Evolutionary conservation across 208 protist species (phyloP).

Genomic region (Strigomonas culicis): DNA sequence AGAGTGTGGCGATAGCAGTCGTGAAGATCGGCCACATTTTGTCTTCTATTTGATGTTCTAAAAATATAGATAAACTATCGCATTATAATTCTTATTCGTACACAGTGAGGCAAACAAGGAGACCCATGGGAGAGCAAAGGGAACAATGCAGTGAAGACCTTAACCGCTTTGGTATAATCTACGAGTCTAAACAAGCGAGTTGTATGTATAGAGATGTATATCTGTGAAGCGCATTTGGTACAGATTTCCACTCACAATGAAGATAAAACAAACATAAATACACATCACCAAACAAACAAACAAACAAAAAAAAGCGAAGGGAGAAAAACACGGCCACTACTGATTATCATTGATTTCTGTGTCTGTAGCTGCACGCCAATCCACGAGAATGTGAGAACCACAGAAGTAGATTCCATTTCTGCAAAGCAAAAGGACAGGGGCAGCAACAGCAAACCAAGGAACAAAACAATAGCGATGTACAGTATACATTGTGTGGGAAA

Average conservation of each 20-base stretch:
- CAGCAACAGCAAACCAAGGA: too few species aligned
- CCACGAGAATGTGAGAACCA: too few species aligned
- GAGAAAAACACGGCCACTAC: too few species aligned
- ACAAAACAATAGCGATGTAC: too few species aligned
- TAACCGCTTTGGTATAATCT: too few species aligned
- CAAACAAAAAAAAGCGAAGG: constrained; percentile 16
- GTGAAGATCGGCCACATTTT: not conserved
- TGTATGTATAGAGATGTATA: not conserved
- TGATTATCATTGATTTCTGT: too few species aligned
- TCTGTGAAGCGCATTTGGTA: not conserved
- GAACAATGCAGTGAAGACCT: not conserved
- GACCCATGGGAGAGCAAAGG: not conserved
- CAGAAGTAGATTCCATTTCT: too few species aligned
- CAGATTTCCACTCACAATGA: not conserved
- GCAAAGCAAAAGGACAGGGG: too few species aligned
- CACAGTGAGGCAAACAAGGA: not conserved
- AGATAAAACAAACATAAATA: constrained; percentile 16
- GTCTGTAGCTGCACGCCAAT: too few species aligned
- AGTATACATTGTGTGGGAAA: too few species aligned
- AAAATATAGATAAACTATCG: not conserved
- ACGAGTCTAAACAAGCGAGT: not conserved
- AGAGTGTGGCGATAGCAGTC: too few species aligned
- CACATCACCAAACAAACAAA: constrained; percentile 11
- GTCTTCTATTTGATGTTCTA: not conserved
- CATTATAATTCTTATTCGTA: not conserved